Evolutionary conservation across 352 stramenopile species (phyloP).

Genomic region (Albugo laibachii): DNA sequence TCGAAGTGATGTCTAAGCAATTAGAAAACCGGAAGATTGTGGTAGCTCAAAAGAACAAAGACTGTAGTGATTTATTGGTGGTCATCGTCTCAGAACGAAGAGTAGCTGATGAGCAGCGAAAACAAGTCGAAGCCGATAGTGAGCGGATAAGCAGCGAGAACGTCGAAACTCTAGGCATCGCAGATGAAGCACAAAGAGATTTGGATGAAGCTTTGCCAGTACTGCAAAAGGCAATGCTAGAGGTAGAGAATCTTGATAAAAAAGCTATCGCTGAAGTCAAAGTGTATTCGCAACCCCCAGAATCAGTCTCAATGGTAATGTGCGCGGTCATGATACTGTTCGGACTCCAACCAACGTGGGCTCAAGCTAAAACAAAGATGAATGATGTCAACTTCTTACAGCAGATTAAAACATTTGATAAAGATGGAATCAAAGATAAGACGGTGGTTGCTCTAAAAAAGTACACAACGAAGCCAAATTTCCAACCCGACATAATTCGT

Average conservation of each 20-base stretch:
- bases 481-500: constrained; percentile 76
- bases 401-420: constrained; percentile 92
- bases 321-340: constrained; percentile 95
- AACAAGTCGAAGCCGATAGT: constrained; percentile 86
- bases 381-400: constrained; percentile 85
- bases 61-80: constrained; percentile 89
- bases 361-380: constrained; percentile 85
- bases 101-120: constrained; percentile 85
- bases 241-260: constrained; percentile 93
- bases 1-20: constrained; percentile 76
- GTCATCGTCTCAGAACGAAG: constrained; percentile 87
- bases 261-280: constrained; percentile 90
- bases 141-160: constrained; percentile 84
- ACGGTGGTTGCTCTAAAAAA: constrained; percentile 89
- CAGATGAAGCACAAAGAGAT: constrained; percentile 88
- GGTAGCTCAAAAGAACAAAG: constrained; percentile 83
- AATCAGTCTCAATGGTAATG: constrained; percentile 85
- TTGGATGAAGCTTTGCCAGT: constrained; percentile 86
- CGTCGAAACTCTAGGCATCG: constrained; percentile 85
- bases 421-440: constrained; percentile 87
- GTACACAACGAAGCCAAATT: constrained; percentile 73
- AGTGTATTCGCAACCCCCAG: constrained; percentile 84
- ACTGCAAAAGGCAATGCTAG: constrained; percentile 81
- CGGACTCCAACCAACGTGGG: constrained; percentile 83
- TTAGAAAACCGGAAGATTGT: constrained; percentile 79